Evolutionary conservation across 2,329 filamentous ascomycete genomes (phyloP).

Genomic region (Apiospora pterosperma): DNA sequence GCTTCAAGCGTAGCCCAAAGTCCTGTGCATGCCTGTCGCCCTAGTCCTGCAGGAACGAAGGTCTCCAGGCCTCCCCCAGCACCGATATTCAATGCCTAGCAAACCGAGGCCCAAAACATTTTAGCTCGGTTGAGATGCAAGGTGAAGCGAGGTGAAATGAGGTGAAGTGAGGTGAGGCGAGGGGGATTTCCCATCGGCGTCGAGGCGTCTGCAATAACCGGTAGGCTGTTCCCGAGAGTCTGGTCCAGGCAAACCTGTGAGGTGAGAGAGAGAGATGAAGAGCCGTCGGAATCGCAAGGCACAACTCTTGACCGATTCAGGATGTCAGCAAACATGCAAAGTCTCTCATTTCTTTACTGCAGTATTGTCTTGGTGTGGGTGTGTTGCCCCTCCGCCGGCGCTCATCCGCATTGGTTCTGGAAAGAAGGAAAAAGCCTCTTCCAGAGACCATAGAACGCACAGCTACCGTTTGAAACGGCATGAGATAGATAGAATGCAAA

Average conservation of each 20-base stretch:
- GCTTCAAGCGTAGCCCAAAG: not conserved
- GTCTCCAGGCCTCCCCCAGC: not conserved
- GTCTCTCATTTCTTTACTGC: not conserved
- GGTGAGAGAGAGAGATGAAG: not conserved
- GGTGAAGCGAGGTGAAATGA: not conserved
- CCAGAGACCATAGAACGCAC: not conserved
- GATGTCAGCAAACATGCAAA: not conserved
- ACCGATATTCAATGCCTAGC: not conserved
- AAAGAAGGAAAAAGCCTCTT: not conserved
- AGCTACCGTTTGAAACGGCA: not conserved
- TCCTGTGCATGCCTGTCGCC: not conserved
- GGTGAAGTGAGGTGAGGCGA: not conserved
- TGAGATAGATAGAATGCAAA: not conserved
- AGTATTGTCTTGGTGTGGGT: not conserved
- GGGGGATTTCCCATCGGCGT: not conserved
- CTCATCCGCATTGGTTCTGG: not conserved
- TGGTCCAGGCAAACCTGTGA: constrained; percentile 1
- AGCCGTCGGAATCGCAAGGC: not conserved
- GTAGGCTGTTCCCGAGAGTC: not conserved
- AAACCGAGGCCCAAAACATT: not conserved
- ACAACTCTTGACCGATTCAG: not conserved
- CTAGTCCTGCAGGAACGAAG: not conserved
- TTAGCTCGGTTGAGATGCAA: not conserved
- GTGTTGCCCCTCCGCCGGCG: not conserved
- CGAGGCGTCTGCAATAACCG: not conserved